Percentiles rank a stretch among this genome's conserved stretches.
Evolutionary conservation across 495 filamentous ascomycete species (phyloP).

Genomic region (Aspergillus conjunctus): DNA sequence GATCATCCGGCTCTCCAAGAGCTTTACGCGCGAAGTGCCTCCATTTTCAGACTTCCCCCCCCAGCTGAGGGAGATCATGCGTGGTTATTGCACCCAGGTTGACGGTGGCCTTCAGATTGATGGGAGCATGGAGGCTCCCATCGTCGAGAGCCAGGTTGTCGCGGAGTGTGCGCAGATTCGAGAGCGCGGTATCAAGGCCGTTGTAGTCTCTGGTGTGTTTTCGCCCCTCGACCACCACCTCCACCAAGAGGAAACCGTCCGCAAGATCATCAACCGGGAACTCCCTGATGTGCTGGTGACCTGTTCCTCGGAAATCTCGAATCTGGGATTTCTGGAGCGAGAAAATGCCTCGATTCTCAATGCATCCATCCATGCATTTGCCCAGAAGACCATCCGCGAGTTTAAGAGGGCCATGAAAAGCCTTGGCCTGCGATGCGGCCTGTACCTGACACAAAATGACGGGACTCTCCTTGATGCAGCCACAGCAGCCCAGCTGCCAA

Average conservation of each 20-base stretch:
- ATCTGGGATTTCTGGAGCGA: background rate
- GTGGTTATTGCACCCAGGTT: background rate
- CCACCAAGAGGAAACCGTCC: background rate
- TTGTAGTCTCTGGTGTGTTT: background rate
- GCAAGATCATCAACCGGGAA: background rate
- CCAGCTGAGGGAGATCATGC: background rate
- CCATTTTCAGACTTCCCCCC: background rate
- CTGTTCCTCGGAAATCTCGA: background rate
- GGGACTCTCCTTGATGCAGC: conserved; percentile 1
- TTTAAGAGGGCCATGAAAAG: background rate
- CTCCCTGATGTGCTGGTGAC: background rate
- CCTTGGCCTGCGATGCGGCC: background rate
- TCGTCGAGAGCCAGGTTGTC: background rate
- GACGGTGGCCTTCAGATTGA: conserved; percentile 7
- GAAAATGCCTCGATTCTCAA: conserved; percentile 8
- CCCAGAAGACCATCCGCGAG: background rate
- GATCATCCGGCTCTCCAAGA: background rate
- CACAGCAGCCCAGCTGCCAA: background rate
- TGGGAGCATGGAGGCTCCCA: too few relatives aligned
- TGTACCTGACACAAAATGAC: conserved; percentile 5
- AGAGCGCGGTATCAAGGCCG: background rate
- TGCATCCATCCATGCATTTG: background rate
- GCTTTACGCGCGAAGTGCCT: background rate
- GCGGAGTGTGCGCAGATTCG: background rate
- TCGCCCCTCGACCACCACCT: background rate